Conservation (phyloP, 805 yeast species). For the Barnettozyma salicaria region DNA sequence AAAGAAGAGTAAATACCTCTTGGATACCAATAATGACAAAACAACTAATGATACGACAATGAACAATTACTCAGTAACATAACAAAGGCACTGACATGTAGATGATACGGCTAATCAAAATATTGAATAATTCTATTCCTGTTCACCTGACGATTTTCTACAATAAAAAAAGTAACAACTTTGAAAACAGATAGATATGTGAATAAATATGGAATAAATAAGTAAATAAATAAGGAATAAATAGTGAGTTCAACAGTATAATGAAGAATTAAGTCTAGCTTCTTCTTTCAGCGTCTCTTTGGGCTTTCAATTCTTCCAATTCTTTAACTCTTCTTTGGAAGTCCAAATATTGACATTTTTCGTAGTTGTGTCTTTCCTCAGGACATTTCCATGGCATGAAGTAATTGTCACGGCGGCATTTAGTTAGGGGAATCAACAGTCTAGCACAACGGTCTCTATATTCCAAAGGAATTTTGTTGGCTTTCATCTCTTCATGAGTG, state of each 20-base stretch:
- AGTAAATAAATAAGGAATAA: slow-evolving; percentile 2
- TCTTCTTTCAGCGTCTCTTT: slow-evolving; percentile 6
- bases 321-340: slow-evolving; percentile 76
- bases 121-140: neutral
- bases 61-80: no score
- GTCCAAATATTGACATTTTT: slow-evolving; percentile 78
- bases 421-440: slow-evolving; percentile 52
- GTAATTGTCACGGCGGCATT: slow-evolving; percentile 51
- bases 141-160: neutral
- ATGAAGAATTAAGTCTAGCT: neutral
- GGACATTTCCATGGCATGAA: slow-evolving; percentile 68
- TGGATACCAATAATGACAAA: no score
- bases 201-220: slow-evolving; percentile 6
- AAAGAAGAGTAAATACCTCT: no score
- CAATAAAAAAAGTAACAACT: neutral
- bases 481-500: slow-evolving; percentile 78
- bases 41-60: no score
- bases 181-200: slow-evolving; percentile 3
- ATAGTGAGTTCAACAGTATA: no score
- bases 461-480: slow-evolving; percentile 66
- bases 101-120: no score
- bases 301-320: slow-evolving; percentile 48
- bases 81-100: no score
- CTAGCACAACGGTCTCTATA: slow-evolving; percentile 83
- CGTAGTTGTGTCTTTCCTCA: slow-evolving; percentile 77